Evolutionary conservation across 2,329 filamentous ascomycete genomes (phyloP).

Genomic region (Colletotrichum tanaceti): DNA sequence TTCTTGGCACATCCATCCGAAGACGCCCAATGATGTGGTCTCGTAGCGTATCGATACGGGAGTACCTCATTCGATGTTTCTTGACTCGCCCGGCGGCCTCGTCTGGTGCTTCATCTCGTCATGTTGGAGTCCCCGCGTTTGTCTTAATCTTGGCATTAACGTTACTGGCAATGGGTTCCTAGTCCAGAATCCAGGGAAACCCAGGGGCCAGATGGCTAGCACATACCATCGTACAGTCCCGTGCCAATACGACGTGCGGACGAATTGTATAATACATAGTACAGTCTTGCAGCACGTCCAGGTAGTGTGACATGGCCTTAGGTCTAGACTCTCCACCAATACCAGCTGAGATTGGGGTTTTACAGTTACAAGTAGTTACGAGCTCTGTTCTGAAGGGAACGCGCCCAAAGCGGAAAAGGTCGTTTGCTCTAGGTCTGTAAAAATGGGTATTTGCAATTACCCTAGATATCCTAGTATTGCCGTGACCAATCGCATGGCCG

Average conservation of each 20-base stretch:
- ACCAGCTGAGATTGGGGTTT: no score
- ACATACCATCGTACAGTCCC: no score
- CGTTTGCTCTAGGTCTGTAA: not conserved
- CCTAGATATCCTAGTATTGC: not conserved
- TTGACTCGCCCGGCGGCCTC: not conserved
- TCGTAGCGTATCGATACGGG: not conserved
- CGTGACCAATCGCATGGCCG: not conserved
- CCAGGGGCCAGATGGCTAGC: no score
- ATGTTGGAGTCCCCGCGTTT: not conserved
- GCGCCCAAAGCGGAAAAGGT: conserved; percentile 2
- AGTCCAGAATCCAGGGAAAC: not conserved
- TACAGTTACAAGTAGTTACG: no score
- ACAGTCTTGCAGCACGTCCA: no score
- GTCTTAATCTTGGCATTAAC: not conserved
- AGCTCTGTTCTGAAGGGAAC: no score
- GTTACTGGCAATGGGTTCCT: conserved; percentile 2
- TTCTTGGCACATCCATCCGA: no score
- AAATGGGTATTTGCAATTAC: no score
- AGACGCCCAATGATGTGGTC: not conserved
- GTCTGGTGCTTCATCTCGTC: not conserved
- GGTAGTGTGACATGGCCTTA: no score
- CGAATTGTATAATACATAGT: no score
- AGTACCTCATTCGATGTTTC: not conserved
- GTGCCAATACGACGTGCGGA: no score
- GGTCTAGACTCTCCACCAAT: no score